Evolutionary conservation across 306 rosid genomes (phyloP).

Genomic region (Trichosanthes truncata): DNA sequence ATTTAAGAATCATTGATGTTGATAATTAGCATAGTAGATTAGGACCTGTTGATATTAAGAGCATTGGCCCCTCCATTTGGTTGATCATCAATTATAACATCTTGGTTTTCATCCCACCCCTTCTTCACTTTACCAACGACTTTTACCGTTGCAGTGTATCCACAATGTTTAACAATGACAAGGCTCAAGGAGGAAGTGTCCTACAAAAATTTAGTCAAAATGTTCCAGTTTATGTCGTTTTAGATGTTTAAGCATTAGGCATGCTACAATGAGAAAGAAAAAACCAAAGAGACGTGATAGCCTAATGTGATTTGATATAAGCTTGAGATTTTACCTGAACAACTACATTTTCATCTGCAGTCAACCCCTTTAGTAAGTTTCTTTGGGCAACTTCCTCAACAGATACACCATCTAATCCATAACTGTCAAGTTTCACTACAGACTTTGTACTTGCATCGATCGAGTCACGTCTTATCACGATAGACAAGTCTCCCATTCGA

Average conservation of each 20-base stretch:
- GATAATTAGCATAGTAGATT: background rate
- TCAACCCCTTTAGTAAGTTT: slow-evolving; percentile 74
- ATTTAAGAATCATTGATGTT: background rate
- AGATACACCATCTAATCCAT: slow-evolving; percentile 15
- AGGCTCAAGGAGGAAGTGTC: slow-evolving; percentile 63
- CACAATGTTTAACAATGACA: slow-evolving; percentile 71
- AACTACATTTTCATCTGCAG: slow-evolving; percentile 84
- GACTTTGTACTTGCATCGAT: slow-evolving; percentile 26
- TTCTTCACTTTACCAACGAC: slow-evolving; percentile 49
- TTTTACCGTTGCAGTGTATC: slow-evolving; percentile 70
- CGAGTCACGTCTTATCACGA: slow-evolving; percentile 35
- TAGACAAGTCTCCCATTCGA: slow-evolving; percentile 53
- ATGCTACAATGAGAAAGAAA: background rate
- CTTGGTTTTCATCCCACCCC: slow-evolving; percentile 42
- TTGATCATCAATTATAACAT: slow-evolving; percentile 65
- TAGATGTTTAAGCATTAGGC: background rate
- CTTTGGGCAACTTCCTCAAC: slow-evolving; percentile 37
- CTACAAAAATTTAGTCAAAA: slow-evolving; percentile 28
- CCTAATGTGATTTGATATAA: background rate
- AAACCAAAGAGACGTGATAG: background rate
- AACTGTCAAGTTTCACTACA: slow-evolving; percentile 11
- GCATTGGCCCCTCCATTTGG: slow-evolving; percentile 92
- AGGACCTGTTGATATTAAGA: slow-evolving; percentile 77
- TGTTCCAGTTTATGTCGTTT: background rate
- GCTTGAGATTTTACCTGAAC: slow-evolving; percentile 51